Conservation (phyloP, 129 eudicot species). For the Cynara cardunculus region DNA sequence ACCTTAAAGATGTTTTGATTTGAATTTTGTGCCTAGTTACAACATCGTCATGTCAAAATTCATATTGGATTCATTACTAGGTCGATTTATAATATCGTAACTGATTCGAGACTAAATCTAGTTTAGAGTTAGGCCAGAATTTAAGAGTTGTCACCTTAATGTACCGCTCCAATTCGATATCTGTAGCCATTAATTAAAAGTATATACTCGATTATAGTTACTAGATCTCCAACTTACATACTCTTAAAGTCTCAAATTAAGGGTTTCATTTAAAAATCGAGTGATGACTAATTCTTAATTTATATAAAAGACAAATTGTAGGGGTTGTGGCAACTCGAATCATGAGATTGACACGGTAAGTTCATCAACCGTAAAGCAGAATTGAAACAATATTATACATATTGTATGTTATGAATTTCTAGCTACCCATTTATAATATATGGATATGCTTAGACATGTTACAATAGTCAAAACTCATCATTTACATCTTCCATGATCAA, state of each 20-base stretch:
- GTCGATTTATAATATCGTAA: not conserved
- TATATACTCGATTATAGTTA: not conserved
- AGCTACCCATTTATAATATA: not conserved
- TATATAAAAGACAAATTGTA: too few relatives aligned
- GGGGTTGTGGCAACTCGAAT: not conserved
- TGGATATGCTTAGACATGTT: not conserved
- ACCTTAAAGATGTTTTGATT: too few relatives aligned
- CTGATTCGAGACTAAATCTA: not conserved
- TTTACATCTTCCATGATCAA: not conserved
- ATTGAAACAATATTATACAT: not conserved
- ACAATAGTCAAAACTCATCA: not conserved
- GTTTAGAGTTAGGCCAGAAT: not conserved
- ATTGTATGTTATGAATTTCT: too few relatives aligned
- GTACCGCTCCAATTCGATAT: not conserved
- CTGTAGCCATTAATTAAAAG: not conserved
- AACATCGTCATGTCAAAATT: not conserved
- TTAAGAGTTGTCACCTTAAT: not conserved
- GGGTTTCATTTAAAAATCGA: not conserved
- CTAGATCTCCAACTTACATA: not conserved
- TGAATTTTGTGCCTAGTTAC: not conserved
- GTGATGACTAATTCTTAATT: not conserved
- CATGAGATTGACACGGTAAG: not conserved
- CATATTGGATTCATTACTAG: not conserved
- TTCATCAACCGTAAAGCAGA: not conserved
- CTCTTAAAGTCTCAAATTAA: not conserved